Base-by-base conservation (phyloP, 495 filamentous ascomycete genomes). In the Penicilliopsis zonata region DNA sequence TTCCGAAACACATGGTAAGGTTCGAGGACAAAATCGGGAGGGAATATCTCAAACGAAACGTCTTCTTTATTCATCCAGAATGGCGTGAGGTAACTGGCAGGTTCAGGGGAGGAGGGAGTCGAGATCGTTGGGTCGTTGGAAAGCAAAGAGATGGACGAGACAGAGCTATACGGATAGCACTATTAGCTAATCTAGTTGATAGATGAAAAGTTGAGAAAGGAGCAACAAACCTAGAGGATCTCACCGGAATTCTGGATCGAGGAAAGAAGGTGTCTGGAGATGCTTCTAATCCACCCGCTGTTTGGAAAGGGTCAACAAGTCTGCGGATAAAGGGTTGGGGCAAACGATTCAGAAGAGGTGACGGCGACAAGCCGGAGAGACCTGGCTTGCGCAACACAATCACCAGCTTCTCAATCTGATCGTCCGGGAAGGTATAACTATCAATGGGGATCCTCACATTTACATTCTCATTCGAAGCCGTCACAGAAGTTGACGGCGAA, bases 1-100 rank as follows among this genome's bases (percentile, higher is more conserved):
- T 59, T 50, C 33, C 67, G 67, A 35, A 81, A 65, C 32, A 63
- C 50, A 13, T 49, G 47, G 43, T 80, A 80, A 5, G 60, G 57
- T 45, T 74, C 69, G 30, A 67, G 58, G 13, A 58, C 52, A 33
- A 61, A 56, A 40, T 65, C 53, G n/a, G 43, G 37, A 12, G 57
- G 65, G 16, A 61, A 40, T 22, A 38, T 43, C 22, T 63, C 48
- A n/a, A 56, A 49, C 13, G 57, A 43, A 15, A 36, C 36, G 16
- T 61, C 52, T 16, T 55, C 43, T 36, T 65, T 55, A 46, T 71
- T 70, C 36, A 69, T 55, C 67, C 62, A 67, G 38, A 59, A 64
- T 34, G 31, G 19, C 22, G 34, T 22, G 9, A 30, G 54, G 30
- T 40, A 35, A 42, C 33, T 33, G 42, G 30, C 19, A 31, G 29